These are phyloP conservation scores for Fusarium gaditjirri DNA, from an alignment of 2,329 filamentous ascomycete genomes.

Conservation along the genomic window DNA sequence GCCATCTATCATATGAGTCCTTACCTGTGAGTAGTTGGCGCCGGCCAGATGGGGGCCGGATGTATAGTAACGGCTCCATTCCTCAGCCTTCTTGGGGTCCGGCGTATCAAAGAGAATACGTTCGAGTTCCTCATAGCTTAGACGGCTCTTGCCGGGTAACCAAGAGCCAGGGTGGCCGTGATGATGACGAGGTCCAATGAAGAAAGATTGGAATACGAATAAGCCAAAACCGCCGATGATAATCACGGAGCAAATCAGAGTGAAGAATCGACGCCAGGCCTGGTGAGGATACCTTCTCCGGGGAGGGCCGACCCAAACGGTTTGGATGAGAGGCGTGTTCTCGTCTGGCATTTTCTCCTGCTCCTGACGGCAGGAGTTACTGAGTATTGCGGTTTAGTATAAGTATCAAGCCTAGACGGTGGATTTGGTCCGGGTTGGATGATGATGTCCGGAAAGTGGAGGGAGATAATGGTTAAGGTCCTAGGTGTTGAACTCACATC, in stretches of 20 bases:
- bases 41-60: slow-evolving; percentile 80
- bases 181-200: slow-evolving; percentile 52
- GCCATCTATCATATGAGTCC: too few relatives aligned
- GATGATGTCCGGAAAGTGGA: slow-evolving; percentile 25
- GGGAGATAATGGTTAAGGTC: slow-evolving; percentile 3
- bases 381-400: slow-evolving; percentile 4
- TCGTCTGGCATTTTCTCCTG: slow-evolving; percentile 59
- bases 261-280: slow-evolving; percentile 73
- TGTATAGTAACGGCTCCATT: slow-evolving; percentile 85
- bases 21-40: slow-evolving; percentile 77
- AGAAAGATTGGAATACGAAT: slow-evolving; percentile 60
- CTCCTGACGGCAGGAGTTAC: slow-evolving; percentile 36
- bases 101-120: slow-evolving; percentile 69
- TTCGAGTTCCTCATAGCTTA: slow-evolving; percentile 62
- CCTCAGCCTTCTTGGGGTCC: slow-evolving; percentile 64
- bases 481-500: slow-evolving; percentile 36
- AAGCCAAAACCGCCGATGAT: slow-evolving; percentile 62
- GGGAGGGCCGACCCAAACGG: slow-evolving; percentile 65
- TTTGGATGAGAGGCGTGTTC: slow-evolving; percentile 74
- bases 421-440: neutral
- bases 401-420: neutral
- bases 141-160: slow-evolving; percentile 38
- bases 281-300: slow-evolving; percentile 68
- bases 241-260: slow-evolving; percentile 66
- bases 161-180: slow-evolving; percentile 48